Conservation (phyloP, 2,329 filamentous ascomycete genomes). For the Fusarium fracticaudum region DNA sequence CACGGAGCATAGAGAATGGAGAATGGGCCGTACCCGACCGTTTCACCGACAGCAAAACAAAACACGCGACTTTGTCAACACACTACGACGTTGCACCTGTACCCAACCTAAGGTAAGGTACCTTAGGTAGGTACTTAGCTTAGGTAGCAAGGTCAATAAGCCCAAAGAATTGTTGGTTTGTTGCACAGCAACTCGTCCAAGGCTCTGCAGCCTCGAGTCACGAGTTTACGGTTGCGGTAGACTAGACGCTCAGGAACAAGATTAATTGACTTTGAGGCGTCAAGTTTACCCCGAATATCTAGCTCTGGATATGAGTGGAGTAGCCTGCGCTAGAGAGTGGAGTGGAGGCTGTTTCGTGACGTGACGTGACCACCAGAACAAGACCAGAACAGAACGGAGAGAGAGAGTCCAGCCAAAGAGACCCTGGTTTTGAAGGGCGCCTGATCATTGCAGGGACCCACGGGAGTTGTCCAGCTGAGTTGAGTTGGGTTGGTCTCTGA, state of each 20-base stretch:
- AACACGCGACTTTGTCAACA: slow-evolving; percentile 16
- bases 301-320: slow-evolving; percentile 5
- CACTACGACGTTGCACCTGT: slow-evolving; percentile 14
- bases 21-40: not conserved
- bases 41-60: slow-evolving; percentile 28
- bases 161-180: not conserved
- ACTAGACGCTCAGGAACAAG: slow-evolving; percentile 1
- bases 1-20: not conserved
- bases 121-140: not conserved
- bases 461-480: slow-evolving; percentile 23
- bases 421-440: slow-evolving; percentile 26
- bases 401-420: not conserved
- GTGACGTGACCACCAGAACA: slow-evolving; percentile 25
- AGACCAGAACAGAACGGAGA: not conserved
- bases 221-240: slow-evolving; percentile 1
- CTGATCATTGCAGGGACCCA: slow-evolving; percentile 31
- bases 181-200: not conserved
- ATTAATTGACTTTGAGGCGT: slow-evolving; percentile 13
- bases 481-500: not conserved
- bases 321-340: slow-evolving; percentile 1
- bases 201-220: not conserved
- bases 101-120: not conserved
- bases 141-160: not conserved
- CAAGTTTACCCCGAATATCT: slow-evolving; percentile 11
- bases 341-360: slow-evolving; percentile 17